Evolutionary conservation across 306 rosid species (phyloP), one percentile per base, ranked within the genome.

Genomic region (Vigna reflexopilosa): DNA sequence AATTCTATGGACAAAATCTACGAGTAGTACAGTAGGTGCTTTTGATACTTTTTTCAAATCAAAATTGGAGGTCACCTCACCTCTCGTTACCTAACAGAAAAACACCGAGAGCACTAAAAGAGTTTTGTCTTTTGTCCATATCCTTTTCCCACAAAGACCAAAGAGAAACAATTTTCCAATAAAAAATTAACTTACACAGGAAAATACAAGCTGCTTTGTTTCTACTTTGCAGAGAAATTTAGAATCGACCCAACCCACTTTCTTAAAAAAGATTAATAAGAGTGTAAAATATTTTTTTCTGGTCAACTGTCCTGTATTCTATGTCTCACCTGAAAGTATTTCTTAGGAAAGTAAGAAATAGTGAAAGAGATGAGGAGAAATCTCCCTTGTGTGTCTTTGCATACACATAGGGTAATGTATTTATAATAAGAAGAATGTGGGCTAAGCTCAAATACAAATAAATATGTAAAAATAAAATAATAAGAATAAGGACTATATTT

Each of bases 151-250:
- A 68, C 12, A 58, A 30, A 42, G 30, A 45, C 17, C 8, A 9
- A 64, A 47, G 78, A 64, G 59, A 52, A 65, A 52, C 72, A 52
- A 61, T 47, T 36, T 63, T 72, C 54, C 67, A 51, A 11, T n/a
- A 24, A 7, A 24, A 80, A 64, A 80, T 8, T 44, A 76, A 77
- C 71, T 54, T 3, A 15, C 19, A 45, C 32, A 14, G 28, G 79
- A 30, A 64, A 36, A 34, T 70, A 34, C 16, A 14, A 13, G 16
- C 44, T 38, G 38, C 67, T 42, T 54, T 54, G 49, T 20, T 38
- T 75, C 65, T 47, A 69, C 30, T 54, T 69, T 47, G 19, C 6
- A 42, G 51, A 51, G 48, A 79, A 42, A 38, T 51, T 24, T 16
- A 62, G 48, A 73, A 45, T 6, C 26, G 16, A 62, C 34, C 51